Conservation (phyloP, 2,329 filamentous ascomycete genomes). For the Westerdykella ornata region DNA sequence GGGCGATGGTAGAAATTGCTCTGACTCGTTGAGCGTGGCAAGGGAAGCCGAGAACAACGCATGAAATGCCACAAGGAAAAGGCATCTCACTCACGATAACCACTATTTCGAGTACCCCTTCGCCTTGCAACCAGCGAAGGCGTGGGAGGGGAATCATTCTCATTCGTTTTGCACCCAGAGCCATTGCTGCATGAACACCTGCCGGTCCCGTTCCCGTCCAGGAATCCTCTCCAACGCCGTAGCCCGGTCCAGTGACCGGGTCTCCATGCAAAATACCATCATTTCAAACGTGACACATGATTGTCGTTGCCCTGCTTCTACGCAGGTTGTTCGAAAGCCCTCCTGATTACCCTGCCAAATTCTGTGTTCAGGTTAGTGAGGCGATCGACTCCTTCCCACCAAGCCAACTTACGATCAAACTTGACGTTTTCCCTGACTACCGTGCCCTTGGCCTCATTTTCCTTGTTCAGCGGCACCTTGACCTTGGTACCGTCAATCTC, state of each 20-base stretch:
- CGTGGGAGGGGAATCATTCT: neutral
- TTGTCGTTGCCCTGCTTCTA: constrained; percentile 14
- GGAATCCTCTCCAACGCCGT: neutral
- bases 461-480: constrained; percentile 81
- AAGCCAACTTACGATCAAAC: constrained; percentile 57
- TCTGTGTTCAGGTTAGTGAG: constrained; percentile 20
- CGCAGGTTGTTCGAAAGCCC: constrained; percentile 36
- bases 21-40: too few relatives aligned
- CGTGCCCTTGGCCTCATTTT: constrained; percentile 83
- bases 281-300: neutral
- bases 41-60: too few relatives aligned
- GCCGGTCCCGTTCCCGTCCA: neutral
- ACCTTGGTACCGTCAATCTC: constrained; percentile 62
- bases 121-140: neutral
- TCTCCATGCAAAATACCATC: neutral
- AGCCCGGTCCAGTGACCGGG: neutral
- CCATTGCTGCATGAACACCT: neutral
- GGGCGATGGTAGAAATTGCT: too few relatives aligned
- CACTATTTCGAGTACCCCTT: too few relatives aligned
- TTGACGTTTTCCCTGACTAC: constrained; percentile 94
- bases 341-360: constrained; percentile 32
- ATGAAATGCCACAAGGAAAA: too few relatives aligned
- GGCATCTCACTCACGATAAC: too few relatives aligned
- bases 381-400: neutral
- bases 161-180: neutral